Evolutionary conservation across 108 stramenopile genomes (phyloP), one percentile per base, ranked within the genome.

Genomic region (Cyclostephanos tholiformis): DNA sequence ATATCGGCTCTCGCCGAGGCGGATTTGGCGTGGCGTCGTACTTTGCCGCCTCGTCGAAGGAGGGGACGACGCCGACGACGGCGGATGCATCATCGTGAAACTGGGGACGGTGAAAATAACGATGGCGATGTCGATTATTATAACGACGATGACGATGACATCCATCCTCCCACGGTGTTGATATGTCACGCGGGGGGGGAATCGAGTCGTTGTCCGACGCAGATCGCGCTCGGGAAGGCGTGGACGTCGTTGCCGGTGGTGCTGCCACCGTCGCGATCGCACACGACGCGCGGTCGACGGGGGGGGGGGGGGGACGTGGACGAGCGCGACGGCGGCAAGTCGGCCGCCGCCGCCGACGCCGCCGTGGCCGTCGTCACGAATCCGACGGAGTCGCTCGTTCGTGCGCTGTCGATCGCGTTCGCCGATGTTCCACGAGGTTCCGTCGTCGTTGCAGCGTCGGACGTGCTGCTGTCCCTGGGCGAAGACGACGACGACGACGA

Each of bases 171-270:
- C 20, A 70, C 79, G 16, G 67, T 89, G 6, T 50, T 87, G 25
- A 87, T 87, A 46, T 66, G 91, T 63, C 93, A 94, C 64, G 93
- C 93, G 4, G 93, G 93, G 27, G 93, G 93, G 26, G 86, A 91
- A 60, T 90, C 89, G 1, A 88, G 86, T 8, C 81, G 93, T 35
- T 94, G 89, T 82, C 90, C 90, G 4, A 84, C 88, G 4, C 90
- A 89, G 76, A 91, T 91, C 86, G 79, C 82, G 27, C 55, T 94
- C 3, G 93, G 93, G 17, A 94, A 94, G 65, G 88, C 93, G 6
- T 94, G 93, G 93, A 89, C 86, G 14, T 74, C 75, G 20, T 70
- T 94, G 19, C 90, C 90, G 3, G 38, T 80, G 9, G 11, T 41
- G 0, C 7, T 41, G 8, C 41, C 41, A 8, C 12, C 41, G 41